phyloP scores from a whole-genome alignment of 2,329 filamentous ascomycete species.

The Lasiodiplodia sp. region DNA sequence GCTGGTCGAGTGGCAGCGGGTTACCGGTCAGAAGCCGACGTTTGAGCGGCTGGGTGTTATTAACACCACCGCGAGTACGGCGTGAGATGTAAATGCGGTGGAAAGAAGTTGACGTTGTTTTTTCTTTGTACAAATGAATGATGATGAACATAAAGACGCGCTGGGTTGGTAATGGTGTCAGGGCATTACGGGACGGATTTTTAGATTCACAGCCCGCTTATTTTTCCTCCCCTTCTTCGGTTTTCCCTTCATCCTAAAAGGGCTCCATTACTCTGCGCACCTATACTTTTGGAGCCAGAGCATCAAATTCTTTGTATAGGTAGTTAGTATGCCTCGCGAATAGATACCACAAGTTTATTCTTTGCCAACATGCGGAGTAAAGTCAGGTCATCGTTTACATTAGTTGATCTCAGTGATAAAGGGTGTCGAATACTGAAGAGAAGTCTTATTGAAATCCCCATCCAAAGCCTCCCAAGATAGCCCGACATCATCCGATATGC shows the following conservation, averaged over 20 bases:
- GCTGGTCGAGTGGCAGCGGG: constrained; percentile 9
- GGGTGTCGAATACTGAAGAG: neutral
- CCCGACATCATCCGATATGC: neutral
- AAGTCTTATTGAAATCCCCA: neutral
- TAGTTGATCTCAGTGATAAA: neutral
- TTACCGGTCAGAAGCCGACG: neutral
- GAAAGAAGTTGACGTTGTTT: too few species aligned
- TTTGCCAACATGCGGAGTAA: neutral
- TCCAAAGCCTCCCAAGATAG: neutral
- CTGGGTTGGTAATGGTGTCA: too few species aligned
- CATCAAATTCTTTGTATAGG: too few species aligned
- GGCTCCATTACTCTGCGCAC: too few species aligned
- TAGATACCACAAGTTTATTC: neutral
- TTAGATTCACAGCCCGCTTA: too few species aligned
- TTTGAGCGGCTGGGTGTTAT: constrained; percentile 9
- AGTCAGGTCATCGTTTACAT: neutral
- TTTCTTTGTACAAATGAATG: too few species aligned
- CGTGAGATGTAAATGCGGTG: neutral
- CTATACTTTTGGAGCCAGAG: too few species aligned
- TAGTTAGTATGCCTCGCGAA: neutral
- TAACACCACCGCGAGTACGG: neutral
- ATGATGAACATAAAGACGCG: too few species aligned
- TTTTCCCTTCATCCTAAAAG: too few species aligned
- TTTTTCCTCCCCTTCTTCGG: too few species aligned
- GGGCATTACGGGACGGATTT: too few species aligned